Evolutionary conservation across 1,284 basidiomycete genomes (phyloP), one percentile per base, ranked within the genome.

Genomic region (Irpex sp.): DNA sequence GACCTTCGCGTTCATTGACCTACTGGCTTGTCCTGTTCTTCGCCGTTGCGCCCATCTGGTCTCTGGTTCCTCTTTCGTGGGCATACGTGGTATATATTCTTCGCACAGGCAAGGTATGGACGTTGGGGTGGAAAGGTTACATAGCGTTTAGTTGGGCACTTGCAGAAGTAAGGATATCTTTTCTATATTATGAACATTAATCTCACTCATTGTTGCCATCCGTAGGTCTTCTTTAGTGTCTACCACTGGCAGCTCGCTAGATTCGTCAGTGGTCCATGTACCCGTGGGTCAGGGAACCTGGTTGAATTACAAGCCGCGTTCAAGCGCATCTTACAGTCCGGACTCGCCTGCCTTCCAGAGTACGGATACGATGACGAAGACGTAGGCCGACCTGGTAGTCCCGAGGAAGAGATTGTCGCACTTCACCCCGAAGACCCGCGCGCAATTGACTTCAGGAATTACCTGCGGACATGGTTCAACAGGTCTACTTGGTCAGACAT

Each of bases 401-500:
- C 87, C 4, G 81, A 78, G 8, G 86, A 90, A 71, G 67, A 75
- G 9, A 81, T 90, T 54, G 76, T 76, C 4, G 78, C 78, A 59
- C 77, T 93, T 14, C 81, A 82, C 36, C 74, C 72, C 47, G 73
- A 84, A 62, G 92, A 94, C 69, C 86, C 85, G 6, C 82, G 90
- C 14, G 90, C 91, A 0, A 73, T 88, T 48, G 91, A 92, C 67
- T 93, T 92, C 71, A 82, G 91, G 28, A 82, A 89, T 66, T 78
- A 78, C 65, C 75, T 92, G 55, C 79, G 88, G 66, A 86, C 83
- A 61, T 86, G 85, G 93, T 93, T 95, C 74, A 75, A 82, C 65
- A 85, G 86, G 67, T 82, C 79, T 9, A 83, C 86, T 2, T 94
- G 91, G 90, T 87, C 88, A 0, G 78, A 81, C 9, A 82, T 96